Conservation (phyloP, 495 filamentous ascomycete genomes). For the Gamarada debralockiae region DNA sequence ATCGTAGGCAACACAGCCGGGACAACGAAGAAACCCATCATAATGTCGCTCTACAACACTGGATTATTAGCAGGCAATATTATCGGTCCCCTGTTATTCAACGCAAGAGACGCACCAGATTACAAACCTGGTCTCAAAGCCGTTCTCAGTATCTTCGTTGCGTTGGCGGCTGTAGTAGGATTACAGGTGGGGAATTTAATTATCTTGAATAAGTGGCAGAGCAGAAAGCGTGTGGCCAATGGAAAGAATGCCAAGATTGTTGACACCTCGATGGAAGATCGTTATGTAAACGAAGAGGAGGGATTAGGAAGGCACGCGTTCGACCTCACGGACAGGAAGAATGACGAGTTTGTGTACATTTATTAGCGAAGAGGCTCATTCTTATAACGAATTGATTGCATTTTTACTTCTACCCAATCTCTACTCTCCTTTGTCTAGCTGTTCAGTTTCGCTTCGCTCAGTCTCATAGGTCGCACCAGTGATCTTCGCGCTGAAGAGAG, state of each 20-base stretch:
- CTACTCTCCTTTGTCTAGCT: too few relatives aligned
- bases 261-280: conserved; percentile 50
- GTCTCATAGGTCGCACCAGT: too few relatives aligned
- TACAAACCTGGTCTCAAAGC: conserved; percentile 54
- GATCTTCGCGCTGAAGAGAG: too few relatives aligned
- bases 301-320: conserved; percentile 36
- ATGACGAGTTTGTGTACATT: conserved; percentile 67
- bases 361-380: conserved; percentile 43
- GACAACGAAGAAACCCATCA: conserved; percentile 61
- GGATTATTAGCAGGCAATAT: conserved; percentile 62
- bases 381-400: too few relatives aligned
- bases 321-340: conserved; percentile 59
- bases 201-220: conserved; percentile 51
- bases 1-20: conserved; percentile 61
- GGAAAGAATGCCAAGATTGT: conserved; percentile 53
- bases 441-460: too few relatives aligned
- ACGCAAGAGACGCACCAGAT: conserved; percentile 50
- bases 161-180: conserved; percentile 42
- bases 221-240: conserved; percentile 46
- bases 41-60: conserved; percentile 57
- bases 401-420: too few relatives aligned
- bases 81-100: conserved; percentile 65
- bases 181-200: conserved; percentile 49
- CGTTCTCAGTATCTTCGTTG: conserved; percentile 54
- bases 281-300: conserved; percentile 26